Base-by-base conservation (phyloP, 768 basidiomycete species). In the Lanmaoa pseudosensibilis region DNA sequence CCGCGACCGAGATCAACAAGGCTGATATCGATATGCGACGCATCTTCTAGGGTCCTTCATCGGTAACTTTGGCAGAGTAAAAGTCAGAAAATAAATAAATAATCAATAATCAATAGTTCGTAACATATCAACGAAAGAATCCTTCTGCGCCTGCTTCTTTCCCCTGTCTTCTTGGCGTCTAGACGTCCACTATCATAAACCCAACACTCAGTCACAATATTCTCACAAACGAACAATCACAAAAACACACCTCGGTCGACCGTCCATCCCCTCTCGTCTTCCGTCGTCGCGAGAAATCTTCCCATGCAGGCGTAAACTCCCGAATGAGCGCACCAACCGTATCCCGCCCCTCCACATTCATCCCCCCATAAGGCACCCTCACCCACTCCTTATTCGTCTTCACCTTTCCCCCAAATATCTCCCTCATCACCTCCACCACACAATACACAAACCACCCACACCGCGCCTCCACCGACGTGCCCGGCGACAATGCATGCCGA, bases 371-470 rank as follows among this genome's bases (percentile, higher is more conserved):
- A 0, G 63, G 53, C 11, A 34, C 53, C 13, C 55, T 57, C 9
- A 47, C 47, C 60, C 60, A 64, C 37, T 19, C 23, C 39, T 58
- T 59, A 9, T 34, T 50, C 53, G 33, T 39, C 56, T 52, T 59
- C 45, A 32, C 47, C n/a, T 52, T 8, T 0, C 63, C 63, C 27
- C 46, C 38, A 36, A 62, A 62, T 21, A 57, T 40, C 38, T 57
- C 58, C 38, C 37, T 38, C 27, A 58, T 40, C 38, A 62, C 56
- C 30, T 60, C 58, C 27, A 32, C 46, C 21, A 52, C 61, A 16
- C 57, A 52, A 33, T 59, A 64, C 25, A 49, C 55, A 23, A 59
- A 60, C 58, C 61, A 62, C 32, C 58, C 52, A 23, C 58, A 45
- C 40, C 23, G 27, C 19, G 36, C 18, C 33, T 55, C 55, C 0